Percentiles rank a stretch among this genome's conserved stretches.
These are phyloP conservation scores for Russula foetens DNA, from an alignment of 768 basidiomycete genomes.

Conservation along the genomic window DNA sequence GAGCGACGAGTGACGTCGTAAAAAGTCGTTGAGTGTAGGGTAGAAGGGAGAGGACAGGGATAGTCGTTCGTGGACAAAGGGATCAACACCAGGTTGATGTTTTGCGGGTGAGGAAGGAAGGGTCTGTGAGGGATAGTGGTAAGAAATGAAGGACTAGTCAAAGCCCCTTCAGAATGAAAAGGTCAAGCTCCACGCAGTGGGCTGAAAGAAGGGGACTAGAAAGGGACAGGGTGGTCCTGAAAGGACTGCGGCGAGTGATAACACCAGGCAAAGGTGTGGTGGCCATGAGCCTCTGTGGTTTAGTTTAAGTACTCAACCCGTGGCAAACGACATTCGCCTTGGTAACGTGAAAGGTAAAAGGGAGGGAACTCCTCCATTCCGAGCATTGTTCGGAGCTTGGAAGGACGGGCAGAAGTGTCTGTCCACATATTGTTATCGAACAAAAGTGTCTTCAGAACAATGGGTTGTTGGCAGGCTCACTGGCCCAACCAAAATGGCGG, in stretches of 20 bases:
- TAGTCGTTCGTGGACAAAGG: not conserved
- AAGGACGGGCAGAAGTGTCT: not conserved
- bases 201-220: not conserved
- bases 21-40: not conserved
- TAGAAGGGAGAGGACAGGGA: not conserved
- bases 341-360: slow-evolving; percentile 8
- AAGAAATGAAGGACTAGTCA: slow-evolving; percentile 2
- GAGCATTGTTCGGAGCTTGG: slow-evolving; percentile 4
- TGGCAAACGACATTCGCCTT: slow-evolving; percentile 11
- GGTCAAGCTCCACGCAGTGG: slow-evolving; percentile 12
- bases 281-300: slow-evolving; percentile 6
- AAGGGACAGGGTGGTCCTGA: not conserved
- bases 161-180: slow-evolving; percentile 1
- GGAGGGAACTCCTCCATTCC: not conserved
- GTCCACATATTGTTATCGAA: slow-evolving; percentile 5
- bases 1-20: not conserved
- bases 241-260: not conserved
- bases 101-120: not conserved
- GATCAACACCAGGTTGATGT: slow-evolving; percentile 19
- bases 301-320: slow-evolving; percentile 14
- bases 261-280: slow-evolving; percentile 12
- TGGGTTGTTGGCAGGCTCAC: not conserved
- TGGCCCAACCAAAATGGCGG: not conserved
- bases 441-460: slow-evolving; percentile 12
- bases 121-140: not conserved